A percentile compares a stretch with the other conserved stretches of the same genome.
phyloP scores from a whole-genome alignment of 192 early-diverging fungal genomes.

The Cetraspora pellucida region DNA sequence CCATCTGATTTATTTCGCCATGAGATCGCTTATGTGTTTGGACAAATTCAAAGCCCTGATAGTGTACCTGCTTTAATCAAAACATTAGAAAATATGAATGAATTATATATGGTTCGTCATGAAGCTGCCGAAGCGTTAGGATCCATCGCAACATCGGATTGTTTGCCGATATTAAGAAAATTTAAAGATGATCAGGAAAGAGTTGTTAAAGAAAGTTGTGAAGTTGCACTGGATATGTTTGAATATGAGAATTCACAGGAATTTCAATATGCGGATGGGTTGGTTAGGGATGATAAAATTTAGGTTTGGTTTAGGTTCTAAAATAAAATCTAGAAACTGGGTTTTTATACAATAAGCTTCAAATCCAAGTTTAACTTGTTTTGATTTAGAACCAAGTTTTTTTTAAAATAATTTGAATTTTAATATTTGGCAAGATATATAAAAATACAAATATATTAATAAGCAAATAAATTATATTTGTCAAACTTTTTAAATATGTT shows the following conservation, averaged over 20 bases:
- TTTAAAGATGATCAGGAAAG: slow-evolving; percentile 75
- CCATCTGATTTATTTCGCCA: slow-evolving; percentile 84
- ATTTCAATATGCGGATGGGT: slow-evolving; percentile 59
- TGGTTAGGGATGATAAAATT: too few species aligned
- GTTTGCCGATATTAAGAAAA: slow-evolving; percentile 69
- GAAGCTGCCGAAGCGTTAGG: slow-evolving; percentile 97
- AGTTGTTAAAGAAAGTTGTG: slow-evolving; percentile 89
- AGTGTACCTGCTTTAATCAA: slow-evolving; percentile 82
- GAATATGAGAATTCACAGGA: slow-evolving; percentile 86
- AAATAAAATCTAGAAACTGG: too few species aligned
- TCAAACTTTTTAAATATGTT: too few species aligned
- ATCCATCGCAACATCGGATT: slow-evolving; percentile 89
- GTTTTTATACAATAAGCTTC: too few species aligned
- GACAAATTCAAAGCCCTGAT: slow-evolving; percentile 93
- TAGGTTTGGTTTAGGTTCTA: too few species aligned
- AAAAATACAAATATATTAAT: too few species aligned
- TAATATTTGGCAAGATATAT: too few species aligned
- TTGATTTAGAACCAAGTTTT: too few species aligned
- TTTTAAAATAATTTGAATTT: too few species aligned
- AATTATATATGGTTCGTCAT: slow-evolving; percentile 93
- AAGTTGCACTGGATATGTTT: slow-evolving; percentile 95
- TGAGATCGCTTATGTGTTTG: slow-evolving; percentile 96
- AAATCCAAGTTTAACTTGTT: too few species aligned
- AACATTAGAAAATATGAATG: slow-evolving; percentile 72
- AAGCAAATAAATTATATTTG: too few species aligned